Conservation (phyloP, 2,329 filamentous ascomycete genomes). For the Pestalotiopsis sp. region DNA sequence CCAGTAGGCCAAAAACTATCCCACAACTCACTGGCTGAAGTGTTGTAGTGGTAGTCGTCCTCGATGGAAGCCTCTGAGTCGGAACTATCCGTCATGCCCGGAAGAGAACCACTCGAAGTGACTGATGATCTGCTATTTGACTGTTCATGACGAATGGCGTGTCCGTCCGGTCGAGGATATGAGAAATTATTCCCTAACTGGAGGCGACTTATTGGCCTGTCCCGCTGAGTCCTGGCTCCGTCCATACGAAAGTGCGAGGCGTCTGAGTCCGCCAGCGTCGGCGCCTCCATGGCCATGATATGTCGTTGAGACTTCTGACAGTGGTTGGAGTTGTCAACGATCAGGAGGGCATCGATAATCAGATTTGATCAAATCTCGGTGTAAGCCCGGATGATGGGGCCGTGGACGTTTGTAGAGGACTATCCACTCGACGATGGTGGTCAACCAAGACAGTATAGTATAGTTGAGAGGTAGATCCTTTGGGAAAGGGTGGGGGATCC, state of each 20-base stretch:
- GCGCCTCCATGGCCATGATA: constrained; percentile 4
- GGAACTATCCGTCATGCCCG: constrained; percentile 53
- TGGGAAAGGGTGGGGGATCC: not conserved
- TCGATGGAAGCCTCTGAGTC: constrained; percentile 55
- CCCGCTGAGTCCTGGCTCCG: not conserved
- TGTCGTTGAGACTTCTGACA: constrained; percentile 8
- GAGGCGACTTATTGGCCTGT: constrained; percentile 20
- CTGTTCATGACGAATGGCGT: constrained; percentile 27
- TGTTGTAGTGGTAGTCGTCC: constrained; percentile 52
- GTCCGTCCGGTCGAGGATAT: constrained; percentile 31
- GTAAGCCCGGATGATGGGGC: constrained; percentile 9
- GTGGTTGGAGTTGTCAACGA: constrained; percentile 6
- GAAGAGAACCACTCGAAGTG: constrained; percentile 47
- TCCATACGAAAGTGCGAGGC: constrained; percentile 13
- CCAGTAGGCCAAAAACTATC: constrained; percentile 50
- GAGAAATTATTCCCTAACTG: constrained; percentile 35
- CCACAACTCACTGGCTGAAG: constrained; percentile 49
- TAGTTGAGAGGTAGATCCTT: constrained; percentile 9
- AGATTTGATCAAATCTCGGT: not conserved
- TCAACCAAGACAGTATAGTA: constrained; percentile 10
- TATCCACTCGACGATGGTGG: constrained; percentile 3
- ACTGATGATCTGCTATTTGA: constrained; percentile 42
- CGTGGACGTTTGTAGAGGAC: constrained; percentile 12
- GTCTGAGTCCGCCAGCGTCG: constrained; percentile 12
- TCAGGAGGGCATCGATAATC: constrained; percentile 7